Evolutionary conservation across 2,329 filamentous ascomycete species (phyloP), one percentile per base, ranked within the genome.

Genomic region (Trematosphaeria pertusa): DNA sequence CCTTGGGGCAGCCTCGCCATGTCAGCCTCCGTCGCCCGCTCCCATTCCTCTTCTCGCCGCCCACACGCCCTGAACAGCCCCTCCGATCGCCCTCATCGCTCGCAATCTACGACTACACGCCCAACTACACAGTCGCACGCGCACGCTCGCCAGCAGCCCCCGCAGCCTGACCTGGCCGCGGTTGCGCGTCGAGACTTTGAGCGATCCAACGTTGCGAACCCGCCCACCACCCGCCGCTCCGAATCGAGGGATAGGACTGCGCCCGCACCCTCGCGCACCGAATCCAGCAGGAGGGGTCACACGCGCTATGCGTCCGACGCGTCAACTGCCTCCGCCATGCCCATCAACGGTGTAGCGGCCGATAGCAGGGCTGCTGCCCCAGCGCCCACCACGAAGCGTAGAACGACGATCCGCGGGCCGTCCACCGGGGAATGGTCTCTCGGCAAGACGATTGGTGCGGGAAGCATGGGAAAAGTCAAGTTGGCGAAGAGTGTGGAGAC

Each of bases 401-500:
- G 85, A 63, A 97, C 93, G 10, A 93, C 89, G 31, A 96, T 99
- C 68, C 89, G 89, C 40, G 91, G 92, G 3, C 86, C 88, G 36
- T 91, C 46, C 50, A 73, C 92, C 10, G 94, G 94, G 47, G 91
- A 92, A 78, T 99, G 93, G 91, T 86, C 91, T 45, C 79, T 99
- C 41, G 93, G 93, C 49, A 97, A 97, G 79, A 97, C 94, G 3
- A 94, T 99, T 64, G 94, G 94, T 50, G 91, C 92, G 42, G 94
- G 94, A 39, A 97, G 93, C 73, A 99, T 99, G 94, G 94, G 94
- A 56, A 97, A 97, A 73, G 94, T 99, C 54, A 97, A 97, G 77
- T 79, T 99, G 58, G 94, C 94, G 18, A 89, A 89, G 63, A 95
- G 95, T 73, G 82, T 88, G 59, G 92, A 96, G 64, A 89, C 89